Conservation (phyloP, 352 stramenopile species). For the Globisporangium carolinianum region DNA sequence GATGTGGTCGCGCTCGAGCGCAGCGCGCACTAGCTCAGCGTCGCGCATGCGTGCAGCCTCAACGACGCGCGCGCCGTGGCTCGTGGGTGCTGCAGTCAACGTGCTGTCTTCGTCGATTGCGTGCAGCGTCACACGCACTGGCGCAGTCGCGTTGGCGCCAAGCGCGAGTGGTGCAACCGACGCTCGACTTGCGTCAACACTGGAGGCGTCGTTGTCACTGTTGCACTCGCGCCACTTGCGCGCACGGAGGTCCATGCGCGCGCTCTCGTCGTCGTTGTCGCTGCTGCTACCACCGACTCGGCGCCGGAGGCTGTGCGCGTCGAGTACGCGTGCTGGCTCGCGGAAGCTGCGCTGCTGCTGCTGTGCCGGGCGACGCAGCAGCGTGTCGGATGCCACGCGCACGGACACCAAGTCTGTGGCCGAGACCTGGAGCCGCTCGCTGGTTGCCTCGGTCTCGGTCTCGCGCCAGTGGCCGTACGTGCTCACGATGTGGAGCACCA, state of each 20-base stretch:
- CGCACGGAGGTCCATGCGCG: constrained; percentile 1
- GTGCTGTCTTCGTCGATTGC: constrained; percentile 3
- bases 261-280: neutral
- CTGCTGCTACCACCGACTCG: neutral
- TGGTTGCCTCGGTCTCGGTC: neutral
- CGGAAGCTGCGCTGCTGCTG: constrained; percentile 19
- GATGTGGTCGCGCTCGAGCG: constrained; percentile 26
- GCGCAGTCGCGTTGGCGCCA: neutral
- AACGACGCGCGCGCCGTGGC: constrained; percentile 2
- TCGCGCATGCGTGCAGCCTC: constrained; percentile 10
- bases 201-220: neutral
- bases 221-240: constrained; percentile 10
- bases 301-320: neutral
- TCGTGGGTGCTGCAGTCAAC: neutral
- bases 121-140: constrained; percentile 2
- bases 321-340: constrained; percentile 6
- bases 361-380: constrained; percentile 28
- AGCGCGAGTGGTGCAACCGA: neutral
- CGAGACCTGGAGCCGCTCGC: too few species aligned
- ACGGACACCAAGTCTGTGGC: constrained; percentile 10
- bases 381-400: constrained; percentile 32
- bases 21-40: constrained; percentile 13
- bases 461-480: constrained; percentile 45
- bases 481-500: constrained; percentile 49
- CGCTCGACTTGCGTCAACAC: neutral